Base-by-base conservation (phyloP, 371 early-diverging fungal genomes). In the Chytridiales sp. region DNA sequence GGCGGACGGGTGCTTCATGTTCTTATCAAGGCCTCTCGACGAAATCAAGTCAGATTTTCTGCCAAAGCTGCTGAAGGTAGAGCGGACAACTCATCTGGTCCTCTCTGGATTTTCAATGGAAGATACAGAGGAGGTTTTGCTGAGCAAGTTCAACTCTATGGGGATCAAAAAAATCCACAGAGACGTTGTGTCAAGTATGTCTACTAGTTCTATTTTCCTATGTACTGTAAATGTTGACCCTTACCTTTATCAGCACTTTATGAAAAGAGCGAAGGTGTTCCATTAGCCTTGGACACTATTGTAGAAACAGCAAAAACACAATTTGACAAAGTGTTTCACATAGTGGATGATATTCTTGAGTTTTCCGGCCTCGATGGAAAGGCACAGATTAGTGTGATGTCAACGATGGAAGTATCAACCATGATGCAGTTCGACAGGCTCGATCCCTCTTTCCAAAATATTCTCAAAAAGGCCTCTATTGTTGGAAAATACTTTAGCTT, bases 21-120 rank as follows among this genome's bases (percentile, higher is more conserved):
- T 54, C 42, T 54, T 54, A 39, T 34, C 54, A 5, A 15, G 54
- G 26, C 54, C 54, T 4, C 38, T 41, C 42, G 54, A 54, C 8
- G 54, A 54, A 4, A 4, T 40, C n/a, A 38, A 38, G 29, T 5
- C 9, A n/a, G 54, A 41, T 41, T 38, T 41, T 11, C 42, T 54
- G 4, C 13, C n/a, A 17, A 39, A 54, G 41, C 4, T 54, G 19
- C 39, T 26, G 17, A 6, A 41, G 4, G 8, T 26, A 4, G 39
- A 38, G 15, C 22, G 8, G 4, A 22, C 24, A 9, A 36, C 5
- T 2, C 35, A 54, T 27, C 4, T 4, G 6, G 8, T 4, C 15
- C 22, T 54, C 6, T 4, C n/a, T 17, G 54, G 54, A 3, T 54
- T 54, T 24, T 29, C 54, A 5, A 9, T 40, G 4, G 41, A 15